A percentile compares a stretch with the other conserved stretches of the same genome.
Evolutionary conservation across 2,329 filamentous ascomycete genomes (phyloP).

Genomic region (Epichloe coenophiala): DNA sequence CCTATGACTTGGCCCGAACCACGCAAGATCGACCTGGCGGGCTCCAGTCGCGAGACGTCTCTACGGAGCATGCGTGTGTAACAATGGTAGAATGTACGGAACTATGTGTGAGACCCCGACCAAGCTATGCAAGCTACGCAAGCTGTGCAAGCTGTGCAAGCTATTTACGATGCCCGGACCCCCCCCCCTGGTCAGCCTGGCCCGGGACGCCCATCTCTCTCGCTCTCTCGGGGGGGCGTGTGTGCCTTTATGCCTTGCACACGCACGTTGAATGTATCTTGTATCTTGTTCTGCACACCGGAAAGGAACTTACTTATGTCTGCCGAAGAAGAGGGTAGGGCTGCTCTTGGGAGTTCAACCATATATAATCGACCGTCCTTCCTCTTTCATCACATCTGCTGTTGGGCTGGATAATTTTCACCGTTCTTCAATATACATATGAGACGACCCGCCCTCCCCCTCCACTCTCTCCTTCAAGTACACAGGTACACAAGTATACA

Average conservation of each 20-base stretch:
- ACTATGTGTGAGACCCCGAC: neutral
- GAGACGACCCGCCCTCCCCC: neutral
- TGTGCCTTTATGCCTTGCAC: neutral
- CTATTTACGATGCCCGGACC: slow-evolving; percentile 3
- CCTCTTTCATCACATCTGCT: neutral
- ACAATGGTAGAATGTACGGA: no score
- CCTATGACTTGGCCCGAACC: slow-evolving; percentile 3
- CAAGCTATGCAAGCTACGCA: slow-evolving; percentile 1
- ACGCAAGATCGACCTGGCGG: slow-evolving; percentile 3
- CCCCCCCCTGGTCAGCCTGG: neutral
- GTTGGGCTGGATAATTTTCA: neutral
- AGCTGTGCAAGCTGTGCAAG: neutral
- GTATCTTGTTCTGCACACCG: neutral
- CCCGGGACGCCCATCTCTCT: neutral
- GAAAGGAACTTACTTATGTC: neutral
- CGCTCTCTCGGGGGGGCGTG: neutral
- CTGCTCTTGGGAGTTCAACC: neutral
- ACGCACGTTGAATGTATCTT: neutral
- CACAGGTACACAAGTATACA: neutral
- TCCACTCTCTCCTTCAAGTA: neutral
- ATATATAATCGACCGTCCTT: slow-evolving; percentile 5
- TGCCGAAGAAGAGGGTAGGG: neutral
- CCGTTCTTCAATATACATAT: neutral
- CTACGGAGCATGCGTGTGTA: neutral
- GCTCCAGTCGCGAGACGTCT: neutral